Conservation (phyloP, 306 rosid genomes). For the Pyrus communis region DNA sequence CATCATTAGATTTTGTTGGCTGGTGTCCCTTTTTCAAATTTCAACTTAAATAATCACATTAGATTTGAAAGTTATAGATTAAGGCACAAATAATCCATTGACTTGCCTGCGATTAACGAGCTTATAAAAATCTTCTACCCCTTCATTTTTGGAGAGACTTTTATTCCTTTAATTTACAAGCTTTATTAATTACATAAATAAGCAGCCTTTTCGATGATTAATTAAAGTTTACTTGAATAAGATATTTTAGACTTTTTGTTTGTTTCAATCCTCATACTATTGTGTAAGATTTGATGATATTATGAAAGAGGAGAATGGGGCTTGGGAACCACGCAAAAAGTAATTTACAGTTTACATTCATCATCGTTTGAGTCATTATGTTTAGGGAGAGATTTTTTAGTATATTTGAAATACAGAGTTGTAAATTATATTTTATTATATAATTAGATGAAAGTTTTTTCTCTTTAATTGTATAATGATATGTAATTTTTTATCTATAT, state of each 20-base stretch:
- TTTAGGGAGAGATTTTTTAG: too few relatives aligned
- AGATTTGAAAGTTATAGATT: slow-evolving; percentile 18
- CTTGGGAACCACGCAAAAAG: not conserved
- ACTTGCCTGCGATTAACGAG: slow-evolving; percentile 14
- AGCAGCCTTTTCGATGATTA: slow-evolving; percentile 14
- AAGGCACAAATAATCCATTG: slow-evolving; percentile 33
- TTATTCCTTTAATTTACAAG: not conserved
- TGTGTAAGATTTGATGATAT: not conserved
- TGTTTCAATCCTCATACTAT: not conserved
- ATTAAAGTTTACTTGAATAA: not conserved
- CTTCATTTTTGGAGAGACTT: slow-evolving; percentile 24
- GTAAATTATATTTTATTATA: too few relatives aligned
- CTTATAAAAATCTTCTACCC: slow-evolving; percentile 10
- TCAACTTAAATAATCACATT: slow-evolving; percentile 18
- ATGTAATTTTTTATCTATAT: rapidly evolving
- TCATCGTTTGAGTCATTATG: not conserved
- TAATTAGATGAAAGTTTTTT: too few relatives aligned
- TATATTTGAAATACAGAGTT: rapidly evolving
- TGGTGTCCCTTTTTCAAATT: slow-evolving; percentile 1
- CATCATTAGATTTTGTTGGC: slow-evolving; percentile 19
- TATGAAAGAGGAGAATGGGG: not conserved
- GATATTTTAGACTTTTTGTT: not conserved
- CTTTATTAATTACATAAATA: not conserved
- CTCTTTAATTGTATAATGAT: too few relatives aligned
- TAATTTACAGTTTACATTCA: not conserved